Evolutionary conservation across 768 basidiomycete genomes (phyloP).

Genomic region (Boletus tomentosulus): DNA sequence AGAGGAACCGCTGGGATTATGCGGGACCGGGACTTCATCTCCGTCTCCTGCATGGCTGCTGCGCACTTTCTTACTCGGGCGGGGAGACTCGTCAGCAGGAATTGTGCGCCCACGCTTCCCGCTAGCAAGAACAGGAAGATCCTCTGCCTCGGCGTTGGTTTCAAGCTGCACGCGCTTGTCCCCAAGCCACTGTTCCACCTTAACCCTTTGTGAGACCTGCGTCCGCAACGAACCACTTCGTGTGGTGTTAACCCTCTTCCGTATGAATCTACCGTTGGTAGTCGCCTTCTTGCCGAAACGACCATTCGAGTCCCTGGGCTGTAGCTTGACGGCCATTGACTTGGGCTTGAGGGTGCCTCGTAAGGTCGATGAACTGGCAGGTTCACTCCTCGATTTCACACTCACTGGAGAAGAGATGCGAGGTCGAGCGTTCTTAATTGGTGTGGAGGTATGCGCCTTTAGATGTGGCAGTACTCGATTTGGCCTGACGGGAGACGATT

Average conservation of each 20-base stretch:
- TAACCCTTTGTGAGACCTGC: conserved; percentile 40
- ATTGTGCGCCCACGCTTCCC: conserved; percentile 23
- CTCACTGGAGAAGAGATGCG: conserved; percentile 17
- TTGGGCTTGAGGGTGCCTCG: conserved; percentile 34
- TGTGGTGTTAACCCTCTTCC: conserved; percentile 29
- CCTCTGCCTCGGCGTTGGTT: conserved; percentile 10
- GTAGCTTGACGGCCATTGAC: conserved; percentile 43
- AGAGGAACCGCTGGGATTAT: conserved; percentile 23
- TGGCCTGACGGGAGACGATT: conserved; percentile 20
- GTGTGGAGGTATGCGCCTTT: conserved; percentile 8
- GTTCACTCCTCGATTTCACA: conserved; percentile 20
- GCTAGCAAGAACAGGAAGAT: conserved; percentile 8
- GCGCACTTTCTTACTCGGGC: conserved; percentile 27
- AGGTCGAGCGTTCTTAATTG: conserved; percentile 10
- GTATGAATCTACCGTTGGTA: conserved; percentile 42
- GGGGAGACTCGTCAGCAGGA: conserved; percentile 23
- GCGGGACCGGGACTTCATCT: conserved; percentile 28
- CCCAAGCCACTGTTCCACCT: conserved; percentile 37
- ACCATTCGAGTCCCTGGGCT: conserved; percentile 62
- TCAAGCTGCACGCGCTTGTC: conserved; percentile 20
- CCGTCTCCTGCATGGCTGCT: conserved; percentile 17
- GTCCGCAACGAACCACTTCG: conserved; percentile 33
- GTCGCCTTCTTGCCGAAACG: conserved; percentile 62
- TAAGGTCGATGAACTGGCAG: conserved; percentile 22
- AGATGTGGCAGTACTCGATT: conserved; percentile 9